These are phyloP conservation scores for Syzygium syzygioides DNA, from an alignment of 441 rosid genomes.

Conservation along the genomic window DNA sequence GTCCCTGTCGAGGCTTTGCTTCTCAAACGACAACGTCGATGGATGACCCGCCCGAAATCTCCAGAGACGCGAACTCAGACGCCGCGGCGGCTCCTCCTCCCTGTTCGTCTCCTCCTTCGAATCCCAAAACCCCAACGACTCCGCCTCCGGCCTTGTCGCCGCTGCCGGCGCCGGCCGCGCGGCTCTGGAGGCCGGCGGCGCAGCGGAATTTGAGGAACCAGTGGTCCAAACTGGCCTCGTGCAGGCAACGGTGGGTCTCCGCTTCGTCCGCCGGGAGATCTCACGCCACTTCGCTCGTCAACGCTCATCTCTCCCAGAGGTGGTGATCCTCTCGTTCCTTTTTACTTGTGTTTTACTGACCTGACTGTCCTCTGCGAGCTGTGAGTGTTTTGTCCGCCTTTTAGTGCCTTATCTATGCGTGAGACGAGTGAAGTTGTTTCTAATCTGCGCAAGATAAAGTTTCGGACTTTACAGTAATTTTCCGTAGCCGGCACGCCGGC, in stretches of 20 bases:
- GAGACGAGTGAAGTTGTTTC: too few relatives aligned
- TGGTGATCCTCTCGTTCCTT: constrained; percentile 3
- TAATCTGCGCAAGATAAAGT: too few relatives aligned
- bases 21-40: not conserved
- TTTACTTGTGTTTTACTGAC: not conserved
- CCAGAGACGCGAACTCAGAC: not conserved
- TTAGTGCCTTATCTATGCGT: too few relatives aligned
- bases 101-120: not conserved
- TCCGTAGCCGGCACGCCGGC: too few relatives aligned
- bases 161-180: constrained; percentile 30
- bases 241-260: constrained; percentile 49
- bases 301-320: constrained; percentile 62
- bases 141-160: not conserved
- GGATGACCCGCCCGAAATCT: not conserved
- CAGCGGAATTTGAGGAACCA: constrained; percentile 84
- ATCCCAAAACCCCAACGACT: not conserved
- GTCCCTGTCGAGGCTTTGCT: not conserved
- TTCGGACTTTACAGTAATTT: too few relatives aligned
- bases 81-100: not conserved
- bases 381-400: too few relatives aligned
- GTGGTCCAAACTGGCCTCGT: constrained; percentile 63
- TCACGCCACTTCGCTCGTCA: constrained; percentile 66
- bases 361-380: too few relatives aligned
- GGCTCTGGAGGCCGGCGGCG: constrained; percentile 86
- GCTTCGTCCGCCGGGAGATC: constrained; percentile 52